Evolutionary conservation across 352 stramenopile genomes (phyloP).

Genomic region (Pythium plurisporium): DNA sequence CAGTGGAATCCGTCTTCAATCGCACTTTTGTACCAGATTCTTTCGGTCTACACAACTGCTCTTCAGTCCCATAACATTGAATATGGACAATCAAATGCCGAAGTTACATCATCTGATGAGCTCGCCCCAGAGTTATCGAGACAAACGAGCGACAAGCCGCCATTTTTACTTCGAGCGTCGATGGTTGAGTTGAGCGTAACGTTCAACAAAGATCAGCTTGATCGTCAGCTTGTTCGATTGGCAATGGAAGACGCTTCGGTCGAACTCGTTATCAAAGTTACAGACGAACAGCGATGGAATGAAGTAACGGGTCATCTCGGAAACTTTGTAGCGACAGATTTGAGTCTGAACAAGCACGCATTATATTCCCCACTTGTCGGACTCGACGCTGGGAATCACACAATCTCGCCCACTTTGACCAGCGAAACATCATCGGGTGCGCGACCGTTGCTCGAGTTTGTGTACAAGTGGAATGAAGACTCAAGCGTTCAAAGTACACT

Average conservation of each 20-base stretch:
- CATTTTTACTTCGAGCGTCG: conserved; percentile 46
- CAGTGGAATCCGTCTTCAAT: conserved; percentile 87
- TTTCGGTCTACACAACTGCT: conserved; percentile 48
- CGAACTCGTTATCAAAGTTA: conserved; percentile 28
- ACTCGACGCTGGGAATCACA: conserved; percentile 27
- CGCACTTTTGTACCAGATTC: conserved; percentile 64
- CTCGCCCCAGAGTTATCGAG: not conserved
- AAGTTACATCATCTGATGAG: too few relatives aligned
- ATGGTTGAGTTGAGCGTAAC: conserved; percentile 73
- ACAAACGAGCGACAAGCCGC: conserved; percentile 5
- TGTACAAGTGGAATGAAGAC: conserved; percentile 20
- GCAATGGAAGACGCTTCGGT: conserved; percentile 52
- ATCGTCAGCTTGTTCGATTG: conserved; percentile 61
- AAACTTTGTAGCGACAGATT: conserved; percentile 70
- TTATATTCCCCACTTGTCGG: conserved; percentile 67
- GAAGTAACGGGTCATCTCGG: conserved; percentile 42
- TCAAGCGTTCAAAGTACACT: conserved; percentile 40
- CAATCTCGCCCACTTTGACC: not conserved
- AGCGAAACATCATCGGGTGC: conserved; percentile 2
- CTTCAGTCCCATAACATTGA: conserved; percentile 35
- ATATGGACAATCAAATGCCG: too few relatives aligned
- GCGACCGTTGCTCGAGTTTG: conserved; percentile 30
- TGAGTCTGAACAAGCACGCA: conserved; percentile 63
- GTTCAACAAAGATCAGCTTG: conserved; percentile 78
- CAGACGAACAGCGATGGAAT: not conserved